Percentiles rank a stretch among this genome's conserved stretches.
Evolutionary conservation across 2,329 filamentous ascomycete species (phyloP).

Genomic region (Tolypocladium guangdongense): DNA sequence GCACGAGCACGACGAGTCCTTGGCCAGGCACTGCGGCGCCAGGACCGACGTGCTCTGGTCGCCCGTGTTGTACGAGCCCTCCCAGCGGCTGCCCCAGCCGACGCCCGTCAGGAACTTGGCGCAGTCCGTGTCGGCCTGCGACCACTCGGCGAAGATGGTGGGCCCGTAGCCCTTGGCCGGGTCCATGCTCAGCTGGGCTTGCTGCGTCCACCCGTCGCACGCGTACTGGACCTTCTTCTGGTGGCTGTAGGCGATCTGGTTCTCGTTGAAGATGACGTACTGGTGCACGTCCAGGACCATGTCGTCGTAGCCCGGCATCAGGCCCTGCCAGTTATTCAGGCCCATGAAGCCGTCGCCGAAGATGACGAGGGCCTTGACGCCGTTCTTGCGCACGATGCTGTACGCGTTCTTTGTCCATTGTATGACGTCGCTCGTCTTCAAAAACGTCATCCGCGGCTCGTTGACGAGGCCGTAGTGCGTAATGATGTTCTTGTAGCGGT

Average conservation of each 20-base stretch:
- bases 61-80: constrained; percentile 68
- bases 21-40: constrained; percentile 62
- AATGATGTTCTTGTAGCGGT: constrained; percentile 84
- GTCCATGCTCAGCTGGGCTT: constrained; percentile 63
- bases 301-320: constrained; percentile 58
- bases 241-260: constrained; percentile 74
- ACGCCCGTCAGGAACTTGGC: constrained; percentile 81
- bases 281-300: constrained; percentile 94
- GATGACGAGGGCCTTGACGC: constrained; percentile 59
- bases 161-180: constrained; percentile 75
- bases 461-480: constrained; percentile 91
- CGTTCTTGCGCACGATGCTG: constrained; percentile 62
- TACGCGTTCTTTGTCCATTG: constrained; percentile 71
- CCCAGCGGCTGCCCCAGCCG: constrained; percentile 79
- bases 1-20: constrained; percentile 60
- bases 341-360: constrained; percentile 96
- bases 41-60: constrained; percentile 50
- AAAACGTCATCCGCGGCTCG: constrained; percentile 76
- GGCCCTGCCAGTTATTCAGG: constrained; percentile 79
- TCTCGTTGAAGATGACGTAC: constrained; percentile 94
- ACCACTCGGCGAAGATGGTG: constrained; percentile 94
- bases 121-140: constrained; percentile 94
- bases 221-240: constrained; percentile 77
- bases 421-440: constrained; percentile 57
- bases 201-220: constrained; percentile 75